phyloP scores from a whole-genome alignment of 768 basidiomycete species.

The Rhodotorula babjevae region DNA sequence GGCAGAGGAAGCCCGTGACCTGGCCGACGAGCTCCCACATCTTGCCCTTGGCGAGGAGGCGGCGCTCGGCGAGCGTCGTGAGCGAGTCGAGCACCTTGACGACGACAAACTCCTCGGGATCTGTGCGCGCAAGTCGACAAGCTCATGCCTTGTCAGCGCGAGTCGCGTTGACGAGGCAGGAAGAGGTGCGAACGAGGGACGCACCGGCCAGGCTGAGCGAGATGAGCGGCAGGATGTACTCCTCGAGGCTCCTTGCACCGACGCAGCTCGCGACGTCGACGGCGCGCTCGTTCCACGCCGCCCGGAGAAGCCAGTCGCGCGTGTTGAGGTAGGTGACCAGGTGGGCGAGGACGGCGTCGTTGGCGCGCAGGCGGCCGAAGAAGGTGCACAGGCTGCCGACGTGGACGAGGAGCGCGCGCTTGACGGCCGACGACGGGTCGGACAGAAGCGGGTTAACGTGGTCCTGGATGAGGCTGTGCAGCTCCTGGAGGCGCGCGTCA shows the following conservation, averaged over 20 bases:
- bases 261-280: slow-evolving; percentile 93
- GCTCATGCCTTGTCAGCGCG: too few species aligned
- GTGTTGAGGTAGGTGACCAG: slow-evolving; percentile 78
- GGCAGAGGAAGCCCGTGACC: slow-evolving; percentile 81
- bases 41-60: slow-evolving; percentile 86
- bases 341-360: slow-evolving; percentile 86
- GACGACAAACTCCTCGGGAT: slow-evolving; percentile 91
- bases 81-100: slow-evolving; percentile 81
- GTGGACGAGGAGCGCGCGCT: slow-evolving; percentile 79
- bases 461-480: slow-evolving; percentile 79
- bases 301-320: slow-evolving; percentile 77
- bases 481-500: slow-evolving; percentile 76
- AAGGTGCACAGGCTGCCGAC: slow-evolving; percentile 88
- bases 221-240: slow-evolving; percentile 96
- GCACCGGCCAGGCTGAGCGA: slow-evolving; percentile 86
- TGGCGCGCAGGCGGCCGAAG: slow-evolving; percentile 84
- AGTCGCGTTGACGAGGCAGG: not conserved
- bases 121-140: slow-evolving; percentile 50
- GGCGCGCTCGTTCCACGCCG: slow-evolving; percentile 90
- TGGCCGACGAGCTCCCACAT: slow-evolving; percentile 94
- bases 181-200: slow-evolving; percentile 26
- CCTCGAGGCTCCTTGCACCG: slow-evolving; percentile 82
- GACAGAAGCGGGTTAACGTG: slow-evolving; percentile 79
- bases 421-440: slow-evolving; percentile 82
- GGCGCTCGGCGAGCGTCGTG: slow-evolving; percentile 81